Percentiles rank a stretch among this genome's conserved stretches.
These are phyloP conservation scores for Candida anglica DNA, from an alignment of 805 yeast genomes.

Conservation along the genomic window DNA sequence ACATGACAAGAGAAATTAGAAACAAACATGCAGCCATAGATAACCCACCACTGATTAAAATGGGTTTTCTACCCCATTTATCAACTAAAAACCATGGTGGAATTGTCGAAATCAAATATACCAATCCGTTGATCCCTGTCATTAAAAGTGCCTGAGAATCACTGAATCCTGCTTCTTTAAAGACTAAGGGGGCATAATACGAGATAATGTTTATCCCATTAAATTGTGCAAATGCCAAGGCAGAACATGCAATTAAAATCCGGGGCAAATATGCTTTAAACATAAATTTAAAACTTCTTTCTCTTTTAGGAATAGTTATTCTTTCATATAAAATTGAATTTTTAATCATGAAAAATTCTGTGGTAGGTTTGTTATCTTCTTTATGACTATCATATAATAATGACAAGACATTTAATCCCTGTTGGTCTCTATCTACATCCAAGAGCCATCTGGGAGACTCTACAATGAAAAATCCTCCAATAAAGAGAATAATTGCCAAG, in stretches of 20 bases:
- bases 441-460: slow-evolving; percentile 91
- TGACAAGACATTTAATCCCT: slow-evolving; percentile 38
- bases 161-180: slow-evolving; percentile 43
- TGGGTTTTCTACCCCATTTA: slow-evolving; percentile 43
- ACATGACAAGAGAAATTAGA: slow-evolving; percentile 31
- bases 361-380: slow-evolving; percentile 28
- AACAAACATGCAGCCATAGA: slow-evolving; percentile 35
- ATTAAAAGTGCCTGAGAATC: slow-evolving; percentile 38
- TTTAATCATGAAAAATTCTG: slow-evolving; percentile 46
- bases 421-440: slow-evolving; percentile 69
- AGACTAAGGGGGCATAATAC: slow-evolving; percentile 56
- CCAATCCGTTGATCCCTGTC: slow-evolving; percentile 41
- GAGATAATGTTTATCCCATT: slow-evolving; percentile 57
- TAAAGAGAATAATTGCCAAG: slow-evolving; percentile 62
- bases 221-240: slow-evolving; percentile 43
- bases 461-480: slow-evolving; percentile 76
- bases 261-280: slow-evolving; percentile 33
- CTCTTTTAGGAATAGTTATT: slow-evolving; percentile 30
- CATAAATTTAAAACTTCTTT: slow-evolving; percentile 40
- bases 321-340: slow-evolving; percentile 39
- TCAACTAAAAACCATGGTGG: slow-evolving; percentile 46
- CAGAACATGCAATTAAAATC: slow-evolving; percentile 37
- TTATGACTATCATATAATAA: slow-evolving; percentile 24
- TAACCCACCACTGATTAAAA: slow-evolving; percentile 36
- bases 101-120: slow-evolving; percentile 36